Evolutionary conservation across 2,329 filamentous ascomycete genomes (phyloP).

Genomic region (Capronia coronata): DNA sequence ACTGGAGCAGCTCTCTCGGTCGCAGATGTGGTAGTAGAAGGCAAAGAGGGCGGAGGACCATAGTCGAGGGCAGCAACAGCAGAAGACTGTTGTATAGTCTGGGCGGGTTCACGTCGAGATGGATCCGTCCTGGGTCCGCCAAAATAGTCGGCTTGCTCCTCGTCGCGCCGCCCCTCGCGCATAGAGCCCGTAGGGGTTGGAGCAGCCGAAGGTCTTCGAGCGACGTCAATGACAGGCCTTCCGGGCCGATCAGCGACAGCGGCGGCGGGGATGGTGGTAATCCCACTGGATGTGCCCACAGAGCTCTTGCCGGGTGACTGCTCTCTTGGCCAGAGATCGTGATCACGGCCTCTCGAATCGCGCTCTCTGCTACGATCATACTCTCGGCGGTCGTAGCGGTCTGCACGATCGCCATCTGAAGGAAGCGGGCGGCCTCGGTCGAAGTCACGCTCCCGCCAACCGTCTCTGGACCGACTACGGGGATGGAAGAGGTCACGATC

Average conservation of each 20-base stretch:
- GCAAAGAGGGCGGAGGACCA: constrained; percentile 27
- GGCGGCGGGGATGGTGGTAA: constrained; percentile 15
- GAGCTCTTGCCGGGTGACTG: constrained; percentile 32
- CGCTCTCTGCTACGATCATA: constrained; percentile 35
- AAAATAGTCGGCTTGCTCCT: constrained; percentile 27
- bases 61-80: constrained; percentile 26
- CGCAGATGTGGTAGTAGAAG: constrained; percentile 18
- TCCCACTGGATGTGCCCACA: constrained; percentile 6
- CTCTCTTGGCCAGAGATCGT: constrained; percentile 37
- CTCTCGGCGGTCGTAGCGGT: constrained; percentile 31
- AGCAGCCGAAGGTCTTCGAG: constrained; percentile 16
- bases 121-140: constrained; percentile 12
- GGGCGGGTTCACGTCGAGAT: constrained; percentile 16
- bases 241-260: constrained; percentile 10
- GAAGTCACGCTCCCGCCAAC: constrained; percentile 39
- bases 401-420: constrained; percentile 30
- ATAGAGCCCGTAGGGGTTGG: constrained; percentile 12
- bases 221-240: constrained; percentile 21
- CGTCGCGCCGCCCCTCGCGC: constrained; percentile 25
- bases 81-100: constrained; percentile 16
- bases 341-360: constrained; percentile 27
- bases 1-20: constrained; percentile 13
- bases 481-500: constrained; percentile 40
- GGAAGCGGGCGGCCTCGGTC: constrained; percentile 36
- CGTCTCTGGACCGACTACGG: constrained; percentile 41